Evolutionary conservation across 495 filamentous ascomycete species (phyloP).

Genomic region (Xylaria cubensis): DNA sequence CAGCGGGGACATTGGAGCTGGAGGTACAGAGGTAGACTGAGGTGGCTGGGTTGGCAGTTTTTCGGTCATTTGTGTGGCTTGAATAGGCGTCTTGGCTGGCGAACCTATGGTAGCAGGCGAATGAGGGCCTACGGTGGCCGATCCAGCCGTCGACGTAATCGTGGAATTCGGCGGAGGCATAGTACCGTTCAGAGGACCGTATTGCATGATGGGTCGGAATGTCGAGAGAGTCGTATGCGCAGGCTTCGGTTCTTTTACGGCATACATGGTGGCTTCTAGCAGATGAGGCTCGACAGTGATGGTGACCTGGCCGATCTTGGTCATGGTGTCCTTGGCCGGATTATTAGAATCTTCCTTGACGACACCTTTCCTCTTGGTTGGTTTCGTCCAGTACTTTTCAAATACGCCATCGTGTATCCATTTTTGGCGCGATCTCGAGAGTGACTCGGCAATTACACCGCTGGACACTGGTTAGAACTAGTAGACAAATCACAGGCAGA

Average conservation of each 20-base stretch:
- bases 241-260: constrained; percentile 75
- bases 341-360: constrained; percentile 74
- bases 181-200: constrained; percentile 67
- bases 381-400: constrained; percentile 93
- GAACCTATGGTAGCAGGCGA: constrained; percentile 26
- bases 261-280: constrained; percentile 86
- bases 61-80: constrained; percentile 23
- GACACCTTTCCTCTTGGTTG: constrained; percentile 77
- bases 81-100: constrained; percentile 27
- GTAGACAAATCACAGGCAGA: background rate
- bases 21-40: background rate
- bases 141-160: constrained; percentile 30
- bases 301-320: constrained; percentile 77
- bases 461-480: constrained; percentile 51
- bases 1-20: constrained; percentile 5
- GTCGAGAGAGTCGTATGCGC: constrained; percentile 44
- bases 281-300: constrained; percentile 90
- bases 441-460: constrained; percentile 81
- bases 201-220: constrained; percentile 70
- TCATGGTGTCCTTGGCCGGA: constrained; percentile 86
- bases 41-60: background rate
- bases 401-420: constrained; percentile 91
- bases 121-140: constrained; percentile 21
- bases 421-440: constrained; percentile 82
- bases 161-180: constrained; percentile 61